A percentile compares a stretch with the other conserved stretches of the same genome.
These are phyloP conservation scores for Bromus sterilis DNA, from an alignment of 176 grass and related monocot genomes.

Conservation along the genomic window DNA sequence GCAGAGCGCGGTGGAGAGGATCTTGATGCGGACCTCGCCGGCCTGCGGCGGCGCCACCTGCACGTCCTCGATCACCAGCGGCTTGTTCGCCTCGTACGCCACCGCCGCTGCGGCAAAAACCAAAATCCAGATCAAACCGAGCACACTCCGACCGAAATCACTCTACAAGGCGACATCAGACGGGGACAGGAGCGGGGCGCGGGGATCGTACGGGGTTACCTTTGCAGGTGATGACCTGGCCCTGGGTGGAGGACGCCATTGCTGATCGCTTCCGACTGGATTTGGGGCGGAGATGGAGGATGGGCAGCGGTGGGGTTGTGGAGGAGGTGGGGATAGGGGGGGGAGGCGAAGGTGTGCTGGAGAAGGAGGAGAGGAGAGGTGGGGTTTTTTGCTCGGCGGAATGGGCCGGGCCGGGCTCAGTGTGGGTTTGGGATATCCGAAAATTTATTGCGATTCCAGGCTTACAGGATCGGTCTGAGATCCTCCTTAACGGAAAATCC, in stretches of 20 bases:
- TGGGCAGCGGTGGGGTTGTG: background rate
- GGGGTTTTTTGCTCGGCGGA: background rate
- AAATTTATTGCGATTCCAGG: background rate
- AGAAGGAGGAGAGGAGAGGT: too few relatives aligned
- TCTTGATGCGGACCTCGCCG: conserved; percentile 88
- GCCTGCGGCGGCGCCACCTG: conserved; percentile 97
- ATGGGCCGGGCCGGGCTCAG: background rate
- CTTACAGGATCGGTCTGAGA: conserved; percentile 1
- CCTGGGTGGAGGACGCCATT: conserved; percentile 60
- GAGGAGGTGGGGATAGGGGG: background rate
- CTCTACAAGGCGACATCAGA: too few relatives aligned
- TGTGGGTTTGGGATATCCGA: background rate
- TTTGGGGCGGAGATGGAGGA: background rate
- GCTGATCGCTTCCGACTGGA: background rate
- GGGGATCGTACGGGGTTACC: conserved; percentile 28
- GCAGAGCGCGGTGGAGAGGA: conserved; percentile 88
- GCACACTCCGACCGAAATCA: background rate
- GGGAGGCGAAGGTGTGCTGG: background rate
- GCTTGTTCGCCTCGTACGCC: conserved; percentile 83
- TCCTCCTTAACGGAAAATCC: background rate
- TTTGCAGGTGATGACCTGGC: conserved; percentile 98
- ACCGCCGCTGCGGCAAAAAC: conserved; percentile 57
- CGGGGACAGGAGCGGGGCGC: too few relatives aligned
- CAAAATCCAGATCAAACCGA: conserved; percentile 25
- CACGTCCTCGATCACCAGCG: conserved; percentile 88